These are phyloP conservation scores for Flaveria bidentis DNA, from an alignment of 129 eudicot genomes.

Conservation along the genomic window DNA sequence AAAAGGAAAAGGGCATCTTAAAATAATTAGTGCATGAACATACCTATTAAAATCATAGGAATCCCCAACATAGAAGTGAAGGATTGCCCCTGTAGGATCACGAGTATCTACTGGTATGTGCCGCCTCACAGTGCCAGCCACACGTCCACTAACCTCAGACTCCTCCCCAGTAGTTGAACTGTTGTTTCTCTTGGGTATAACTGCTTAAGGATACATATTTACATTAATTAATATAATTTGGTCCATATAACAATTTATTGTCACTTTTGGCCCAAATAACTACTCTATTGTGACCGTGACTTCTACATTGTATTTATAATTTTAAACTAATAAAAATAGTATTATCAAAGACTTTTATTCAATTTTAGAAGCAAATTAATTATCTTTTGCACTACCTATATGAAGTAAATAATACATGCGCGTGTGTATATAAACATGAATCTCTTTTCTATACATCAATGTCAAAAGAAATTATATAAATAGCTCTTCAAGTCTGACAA, in stretches of 20 bases:
- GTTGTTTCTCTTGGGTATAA: slow-evolving; percentile 5
- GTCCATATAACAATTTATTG: background rate
- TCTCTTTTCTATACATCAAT: background rate
- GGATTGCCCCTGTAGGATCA: slow-evolving; percentile 83
- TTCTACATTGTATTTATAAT: background rate
- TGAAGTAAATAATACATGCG: background rate
- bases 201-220: background rate
- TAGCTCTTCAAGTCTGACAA: background rate
- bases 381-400: background rate
- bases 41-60: slow-evolving; percentile 79
- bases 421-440: background rate
- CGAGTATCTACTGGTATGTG: slow-evolving; percentile 91
- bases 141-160: slow-evolving; percentile 73
- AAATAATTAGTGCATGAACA: background rate
- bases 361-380: background rate
- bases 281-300: background rate
- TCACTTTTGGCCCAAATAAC: background rate
- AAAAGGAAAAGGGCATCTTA: background rate
- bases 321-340: background rate
- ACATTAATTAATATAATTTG: background rate
- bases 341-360: background rate
- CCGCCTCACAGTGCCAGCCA: slow-evolving; percentile 91
- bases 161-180: slow-evolving; percentile 66
- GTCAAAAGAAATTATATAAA: background rate
- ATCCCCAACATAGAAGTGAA: slow-evolving; percentile 92